Evolutionary conservation across 108 stramenopile genomes (phyloP).

Genomic region (Bacterosira constricta): DNA sequence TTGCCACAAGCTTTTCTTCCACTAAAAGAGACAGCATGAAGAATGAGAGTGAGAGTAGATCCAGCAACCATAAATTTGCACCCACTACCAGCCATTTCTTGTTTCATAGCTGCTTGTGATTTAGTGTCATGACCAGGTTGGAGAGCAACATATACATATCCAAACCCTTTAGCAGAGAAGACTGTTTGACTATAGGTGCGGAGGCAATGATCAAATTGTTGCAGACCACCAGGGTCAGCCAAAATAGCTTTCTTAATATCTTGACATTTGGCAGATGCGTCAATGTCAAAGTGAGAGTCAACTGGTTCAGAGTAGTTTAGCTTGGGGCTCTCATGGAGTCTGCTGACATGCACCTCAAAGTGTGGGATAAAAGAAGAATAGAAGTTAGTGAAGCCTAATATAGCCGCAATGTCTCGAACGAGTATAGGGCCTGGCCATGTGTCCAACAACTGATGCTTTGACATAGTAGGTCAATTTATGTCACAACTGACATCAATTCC

Average conservation of each 20-base stretch:
- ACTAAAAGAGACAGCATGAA: neutral
- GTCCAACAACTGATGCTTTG: neutral
- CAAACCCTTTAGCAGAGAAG: neutral
- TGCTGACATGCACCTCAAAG: neutral
- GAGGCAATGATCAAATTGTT: neutral
- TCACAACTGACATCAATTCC: neutral
- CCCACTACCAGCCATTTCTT: no score
- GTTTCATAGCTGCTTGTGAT: neutral
- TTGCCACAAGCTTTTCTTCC: neutral
- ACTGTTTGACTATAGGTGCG: neutral
- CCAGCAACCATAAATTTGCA: neutral
- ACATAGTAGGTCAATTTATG: neutral
- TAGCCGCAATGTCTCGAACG: neutral
- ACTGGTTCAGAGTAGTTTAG: neutral
- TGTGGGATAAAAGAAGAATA: conserved; percentile 1
- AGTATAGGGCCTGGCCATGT: neutral
- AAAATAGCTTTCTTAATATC: conserved; percentile 2
- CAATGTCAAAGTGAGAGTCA: neutral
- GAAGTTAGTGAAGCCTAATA: neutral
- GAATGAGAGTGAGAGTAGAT: neutral
- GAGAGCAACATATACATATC: neutral
- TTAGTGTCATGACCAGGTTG: neutral
- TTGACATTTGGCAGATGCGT: neutral
- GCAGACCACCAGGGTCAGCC: neutral
- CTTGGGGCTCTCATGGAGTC: neutral